Base-by-base conservation (phyloP, 371 early-diverging fungal species). In the Entomophthora muscae region DNA sequence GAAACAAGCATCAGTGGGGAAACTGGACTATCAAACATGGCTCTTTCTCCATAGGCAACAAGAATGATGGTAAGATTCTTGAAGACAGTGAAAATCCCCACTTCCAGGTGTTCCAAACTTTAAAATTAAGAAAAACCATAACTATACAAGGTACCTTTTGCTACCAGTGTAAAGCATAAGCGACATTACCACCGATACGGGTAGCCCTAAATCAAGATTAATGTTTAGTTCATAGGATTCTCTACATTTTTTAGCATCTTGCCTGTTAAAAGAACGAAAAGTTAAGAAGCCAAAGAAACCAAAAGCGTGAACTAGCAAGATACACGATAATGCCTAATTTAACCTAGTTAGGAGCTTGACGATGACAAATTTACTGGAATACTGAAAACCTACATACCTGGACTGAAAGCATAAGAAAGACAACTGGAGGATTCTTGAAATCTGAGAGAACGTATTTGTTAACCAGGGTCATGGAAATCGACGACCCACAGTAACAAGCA, bases 101-200 rank as follows among this genome's bases (percentile, higher is more conserved):
- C 90, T 32, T 89, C 82, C 52, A 99, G 78, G 72, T 85, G 93
- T 67, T 93, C 90, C 7, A 98, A 71, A n/a, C 80, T 76, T 26
- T 32, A 32, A 53, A 10, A 55, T 3, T 32, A 29, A 54, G 51
- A 21, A 26, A 1, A 55, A 32, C 21, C 0, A 29, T 3, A 1
- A 59, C 12, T 53, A 13, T 22, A 26, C 2, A 24, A 7, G 2
- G 21, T 63, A 76, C 72, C 74, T 88, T 79, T 86, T 97, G 78
- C 79, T 92, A 51, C 99, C 99, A 1, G 97, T 93, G 74, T 95
- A 98, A 63, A 99, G 90, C 99, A 99, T 99, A 56, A 84, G 79
- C 2, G 88, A 88, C 33, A 98, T 79, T 53, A 88, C 81, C 22
- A 88, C 63, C 1, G 95, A 86, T 56, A 96, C 88, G 1, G 88